Percentiles rank a stretch among this genome's conserved stretches.
Evolutionary conservation across 2,329 filamentous ascomycete species (phyloP).

Genomic region (Endoconidiophora laricicola): DNA sequence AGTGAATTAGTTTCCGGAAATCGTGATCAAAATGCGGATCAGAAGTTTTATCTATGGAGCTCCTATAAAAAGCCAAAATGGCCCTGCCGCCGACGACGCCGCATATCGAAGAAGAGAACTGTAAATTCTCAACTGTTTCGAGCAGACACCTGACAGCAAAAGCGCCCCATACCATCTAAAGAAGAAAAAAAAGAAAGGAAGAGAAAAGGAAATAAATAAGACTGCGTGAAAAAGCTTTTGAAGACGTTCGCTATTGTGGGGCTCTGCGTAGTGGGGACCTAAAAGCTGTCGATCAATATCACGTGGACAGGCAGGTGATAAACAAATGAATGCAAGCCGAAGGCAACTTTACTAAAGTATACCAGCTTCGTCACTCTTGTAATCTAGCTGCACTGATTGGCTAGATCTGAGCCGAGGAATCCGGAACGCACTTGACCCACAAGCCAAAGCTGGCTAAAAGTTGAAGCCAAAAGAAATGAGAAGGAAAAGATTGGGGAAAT

Average conservation of each 20-base stretch:
- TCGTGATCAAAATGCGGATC: conserved; percentile 34
- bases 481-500: no score
- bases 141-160: conserved; percentile 19
- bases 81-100: conserved; percentile 16
- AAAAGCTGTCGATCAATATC: not conserved
- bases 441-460: no score
- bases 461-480: no score
- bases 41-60: conserved; percentile 10
- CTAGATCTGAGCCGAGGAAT: conserved; percentile 11
- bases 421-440: conserved; percentile 1
- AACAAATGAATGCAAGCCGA: conserved; percentile 4
- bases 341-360: not conserved
- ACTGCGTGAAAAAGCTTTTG: not conserved
- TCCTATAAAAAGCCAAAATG: conserved; percentile 18
- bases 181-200: conserved; percentile 20
- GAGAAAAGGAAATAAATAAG: conserved; percentile 8
- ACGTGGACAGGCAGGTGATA: not conserved
- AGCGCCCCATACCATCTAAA: conserved; percentile 15
- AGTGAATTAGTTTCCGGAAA: conserved; percentile 24
- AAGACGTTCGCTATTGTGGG: not conserved
- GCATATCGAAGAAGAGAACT: conserved; percentile 21
- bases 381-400: conserved; percentile 12
- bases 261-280: not conserved
- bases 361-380: not conserved
- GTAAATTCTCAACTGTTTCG: not conserved